phyloP scores from a whole-genome alignment of 192 early-diverging fungal species.

The Coemansia reversa region DNA sequence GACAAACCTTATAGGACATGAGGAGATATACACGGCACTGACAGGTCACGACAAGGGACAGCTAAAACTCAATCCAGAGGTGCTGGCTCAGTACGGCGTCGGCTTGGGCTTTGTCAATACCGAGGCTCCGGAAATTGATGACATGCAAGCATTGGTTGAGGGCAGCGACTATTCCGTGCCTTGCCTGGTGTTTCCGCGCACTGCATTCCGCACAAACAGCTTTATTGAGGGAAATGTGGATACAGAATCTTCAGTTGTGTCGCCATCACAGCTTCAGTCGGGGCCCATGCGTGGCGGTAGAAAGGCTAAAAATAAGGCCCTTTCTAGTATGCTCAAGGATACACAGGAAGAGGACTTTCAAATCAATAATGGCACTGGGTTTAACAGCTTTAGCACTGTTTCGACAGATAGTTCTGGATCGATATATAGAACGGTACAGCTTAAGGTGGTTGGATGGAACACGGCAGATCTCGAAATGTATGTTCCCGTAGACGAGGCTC shows the following conservation, averaged over 20 bases:
- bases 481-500: constrained; percentile 55
- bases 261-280: not conserved
- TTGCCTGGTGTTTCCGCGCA: constrained; percentile 55
- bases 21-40: constrained; percentile 37
- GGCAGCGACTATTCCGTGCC: constrained; percentile 25
- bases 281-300: not conserved
- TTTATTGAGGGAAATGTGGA: constrained; percentile 28
- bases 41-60: constrained; percentile 43
- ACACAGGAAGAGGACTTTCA: not conserved
- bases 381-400: not conserved
- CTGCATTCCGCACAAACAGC: constrained; percentile 56
- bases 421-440: constrained; percentile 45
- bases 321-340: constrained; percentile 28
- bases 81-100: constrained; percentile 50
- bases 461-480: constrained; percentile 52
- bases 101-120: constrained; percentile 55
- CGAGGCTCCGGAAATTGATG: constrained; percentile 20
- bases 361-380: not conserved
- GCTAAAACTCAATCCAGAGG: constrained; percentile 34
- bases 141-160: constrained; percentile 34
- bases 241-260: not conserved
- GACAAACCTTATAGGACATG: constrained; percentile 37
- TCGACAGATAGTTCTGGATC: constrained; percentile 1
- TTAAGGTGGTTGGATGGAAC: constrained; percentile 54
- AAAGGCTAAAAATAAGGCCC: not conserved